Percentiles rank a stretch among this genome's conserved stretches.
phyloP scores from a whole-genome alignment of 2,329 filamentous ascomycete genomes.

The Colletotrichum falcatum region DNA sequence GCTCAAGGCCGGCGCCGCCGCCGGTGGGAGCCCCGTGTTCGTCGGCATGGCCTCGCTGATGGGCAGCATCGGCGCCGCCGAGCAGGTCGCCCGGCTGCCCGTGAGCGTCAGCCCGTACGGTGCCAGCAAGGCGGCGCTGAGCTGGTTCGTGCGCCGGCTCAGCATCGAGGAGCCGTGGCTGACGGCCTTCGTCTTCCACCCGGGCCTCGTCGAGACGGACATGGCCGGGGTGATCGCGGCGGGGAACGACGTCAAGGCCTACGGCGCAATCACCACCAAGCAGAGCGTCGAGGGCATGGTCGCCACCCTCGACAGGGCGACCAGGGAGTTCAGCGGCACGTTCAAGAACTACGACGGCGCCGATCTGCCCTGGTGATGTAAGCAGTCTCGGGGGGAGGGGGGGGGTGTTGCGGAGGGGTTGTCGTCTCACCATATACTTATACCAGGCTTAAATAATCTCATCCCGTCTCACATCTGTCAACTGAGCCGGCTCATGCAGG shows the following conservation, averaged over 20 bases:
- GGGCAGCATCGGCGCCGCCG: conserved; percentile 42
- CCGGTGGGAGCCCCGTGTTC: conserved; percentile 43
- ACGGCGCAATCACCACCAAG: conserved; percentile 41
- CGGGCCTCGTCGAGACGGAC: conserved; percentile 39
- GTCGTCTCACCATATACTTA: not conserved
- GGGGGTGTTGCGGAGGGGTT: no score
- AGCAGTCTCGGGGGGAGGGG: no score
- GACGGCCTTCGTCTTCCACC: conserved; percentile 42
- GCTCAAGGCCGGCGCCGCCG: conserved; percentile 41
- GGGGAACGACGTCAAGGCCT: conserved; percentile 1
- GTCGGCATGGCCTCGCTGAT: conserved; percentile 45
- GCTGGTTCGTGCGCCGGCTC: conserved; percentile 41
- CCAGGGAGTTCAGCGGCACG: conserved; percentile 28
- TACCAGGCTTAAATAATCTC: not conserved
- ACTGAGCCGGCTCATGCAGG: not conserved
- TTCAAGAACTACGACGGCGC: conserved; percentile 39
- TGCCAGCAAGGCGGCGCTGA: conserved; percentile 42
- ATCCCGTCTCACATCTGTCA: not conserved
- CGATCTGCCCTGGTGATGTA: conserved; percentile 34
- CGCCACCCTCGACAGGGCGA: conserved; percentile 13
- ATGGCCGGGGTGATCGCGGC: conserved; percentile 1
- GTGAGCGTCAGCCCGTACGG: conserved; percentile 38
- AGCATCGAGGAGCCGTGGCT: conserved; percentile 46
- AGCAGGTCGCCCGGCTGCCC: not conserved
- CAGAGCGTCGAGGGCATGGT: conserved; percentile 38